These are phyloP conservation scores for Aspergillus calidoustus DNA, from an alignment of 2,329 filamentous ascomycete species.

Conservation along the genomic window DNA sequence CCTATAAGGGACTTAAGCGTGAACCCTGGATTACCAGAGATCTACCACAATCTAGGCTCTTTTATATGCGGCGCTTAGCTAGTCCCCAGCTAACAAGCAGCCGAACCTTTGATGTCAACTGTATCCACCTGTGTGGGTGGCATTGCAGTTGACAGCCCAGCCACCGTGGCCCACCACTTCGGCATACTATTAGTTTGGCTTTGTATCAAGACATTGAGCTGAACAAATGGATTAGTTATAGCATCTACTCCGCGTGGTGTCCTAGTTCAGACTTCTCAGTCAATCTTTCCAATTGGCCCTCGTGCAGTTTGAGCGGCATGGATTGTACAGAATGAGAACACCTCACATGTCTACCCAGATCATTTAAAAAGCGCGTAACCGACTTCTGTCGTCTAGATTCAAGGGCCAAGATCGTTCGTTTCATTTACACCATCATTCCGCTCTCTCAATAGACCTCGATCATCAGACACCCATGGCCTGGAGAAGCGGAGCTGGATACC, in stretches of 20 bases:
- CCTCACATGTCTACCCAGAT: neutral
- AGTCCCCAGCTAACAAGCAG: neutral
- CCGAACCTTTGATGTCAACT: neutral
- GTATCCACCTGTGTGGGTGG: conserved; percentile 18
- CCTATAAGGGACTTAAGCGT: neutral
- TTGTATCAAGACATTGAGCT: neutral
- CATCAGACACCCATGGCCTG: no score
- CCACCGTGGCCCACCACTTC: conserved; percentile 1
- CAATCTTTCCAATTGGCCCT: neutral
- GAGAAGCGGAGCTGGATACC: neutral
- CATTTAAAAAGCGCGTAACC: neutral
- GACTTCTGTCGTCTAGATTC: neutral
- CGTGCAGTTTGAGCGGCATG: neutral
- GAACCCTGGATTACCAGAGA: neutral
- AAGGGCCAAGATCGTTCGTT: neutral
- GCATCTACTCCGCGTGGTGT: neutral
- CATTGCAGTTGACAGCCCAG: conserved; percentile 1
- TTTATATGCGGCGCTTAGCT: neutral
- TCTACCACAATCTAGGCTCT: neutral
- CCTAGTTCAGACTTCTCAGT: neutral
- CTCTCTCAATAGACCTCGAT: no score
- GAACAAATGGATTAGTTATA: neutral
- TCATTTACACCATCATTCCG: no score
- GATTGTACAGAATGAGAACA: neutral
- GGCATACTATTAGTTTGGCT: neutral